Evolutionary conservation across 2,329 filamentous ascomycete species (phyloP).

Genomic region (Colletotrichum tropicale): DNA sequence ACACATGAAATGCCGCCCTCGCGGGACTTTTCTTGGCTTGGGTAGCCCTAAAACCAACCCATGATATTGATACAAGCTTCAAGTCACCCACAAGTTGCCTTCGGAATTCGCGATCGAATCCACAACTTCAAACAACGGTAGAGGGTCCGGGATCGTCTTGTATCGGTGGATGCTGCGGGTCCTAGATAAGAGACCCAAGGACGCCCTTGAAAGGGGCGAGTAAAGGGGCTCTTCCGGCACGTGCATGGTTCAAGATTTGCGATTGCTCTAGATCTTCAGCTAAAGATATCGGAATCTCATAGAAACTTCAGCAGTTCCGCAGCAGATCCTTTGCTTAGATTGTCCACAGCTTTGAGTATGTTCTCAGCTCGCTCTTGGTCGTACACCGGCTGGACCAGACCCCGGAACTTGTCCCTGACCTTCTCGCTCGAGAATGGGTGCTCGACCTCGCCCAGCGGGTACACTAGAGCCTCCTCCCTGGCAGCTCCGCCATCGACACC

Average conservation of each 20-base stretch:
- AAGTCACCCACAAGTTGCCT: neutral
- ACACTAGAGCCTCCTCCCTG: constrained; percentile 18
- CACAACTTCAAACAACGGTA: neutral
- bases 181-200: neutral
- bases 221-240: neutral
- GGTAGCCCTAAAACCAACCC: neutral
- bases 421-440: constrained; percentile 24
- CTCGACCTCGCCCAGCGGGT: constrained; percentile 25
- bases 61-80: neutral
- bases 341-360: neutral
- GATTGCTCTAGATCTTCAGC: neutral
- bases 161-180: neutral
- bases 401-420: constrained; percentile 27
- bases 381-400: constrained; percentile 23
- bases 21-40: neutral
- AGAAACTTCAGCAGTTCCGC: neutral
- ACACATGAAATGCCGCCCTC: neutral
- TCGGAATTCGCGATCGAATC: neutral
- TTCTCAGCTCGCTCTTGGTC: neutral
- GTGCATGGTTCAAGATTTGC: neutral
- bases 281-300: neutral
- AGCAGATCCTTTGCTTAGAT: neutral
- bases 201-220: neutral
- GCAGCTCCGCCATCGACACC: constrained; percentile 18
- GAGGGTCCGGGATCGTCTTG: neutral